Base-by-base conservation (phyloP, 1,139 yeast genomes). In the Hyphopichia wangnamkhiaoensis region DNA sequence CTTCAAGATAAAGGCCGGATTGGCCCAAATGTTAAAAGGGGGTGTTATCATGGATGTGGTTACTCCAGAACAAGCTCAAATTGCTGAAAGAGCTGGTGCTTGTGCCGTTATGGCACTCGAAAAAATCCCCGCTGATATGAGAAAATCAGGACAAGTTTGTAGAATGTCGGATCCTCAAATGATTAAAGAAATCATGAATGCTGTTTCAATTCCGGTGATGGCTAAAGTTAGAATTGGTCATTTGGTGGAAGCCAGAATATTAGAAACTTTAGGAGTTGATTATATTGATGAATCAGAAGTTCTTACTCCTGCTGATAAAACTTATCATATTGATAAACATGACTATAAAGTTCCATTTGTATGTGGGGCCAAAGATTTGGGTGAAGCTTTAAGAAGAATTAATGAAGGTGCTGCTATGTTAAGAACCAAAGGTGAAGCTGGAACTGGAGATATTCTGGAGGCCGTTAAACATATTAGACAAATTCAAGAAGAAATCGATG, bases 21-120 rank as follows among this genome's bases (percentile, higher is more conserved):
- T 87, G 59, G 95, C 95, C 46, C 93, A 87, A 63, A 87, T 87
- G 95, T 76, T 87, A 48, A 87, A 87, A 58, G 93, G 88, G 40
- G 76, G 76, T 37, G 76, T 71, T 39, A 71, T 70, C 45, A 71
- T 71, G 77, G 77, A 71, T 79, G 94, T 66, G 33, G 75, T 71
- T 37, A 71, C 64, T 41, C 70, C 71, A 21, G 77, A 71, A 47
- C 77, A 71, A 50, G 78, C 78, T 18, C 53, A 49, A 34, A 79
- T 87, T 45, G 95, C 95, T 24, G 94, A 87, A 61, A 73, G 68
- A 43, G 93, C 95, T 2, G 95, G 95, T 45, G 95, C 95, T 10
- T 84, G 89, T 66, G 94, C 95, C 9, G 95, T 87, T 28, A 87
- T 86, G 95, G 95, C 95, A 3, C 72, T 87, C 50, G 95, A 87